Evolutionary conservation across 2,329 filamentous ascomycete species (phyloP), one percentile per base, ranked within the genome.

Genomic region (Teratosphaeria epicoccoides): DNA sequence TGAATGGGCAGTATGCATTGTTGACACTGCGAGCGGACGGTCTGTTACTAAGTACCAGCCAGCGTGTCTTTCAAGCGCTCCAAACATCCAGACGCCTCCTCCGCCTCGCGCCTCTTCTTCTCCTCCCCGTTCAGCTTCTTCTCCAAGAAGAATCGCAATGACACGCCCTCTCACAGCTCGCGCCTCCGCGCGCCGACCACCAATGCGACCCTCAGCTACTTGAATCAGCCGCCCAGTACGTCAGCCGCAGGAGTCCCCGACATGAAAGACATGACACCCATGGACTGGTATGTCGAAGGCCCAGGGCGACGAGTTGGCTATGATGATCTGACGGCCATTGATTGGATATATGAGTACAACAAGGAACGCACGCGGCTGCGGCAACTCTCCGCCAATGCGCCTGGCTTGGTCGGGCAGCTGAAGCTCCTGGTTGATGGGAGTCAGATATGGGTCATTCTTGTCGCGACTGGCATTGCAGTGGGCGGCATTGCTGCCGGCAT

Each of bases 291-390:
- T 66, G 78, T 85, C 46, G 91, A 96, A 69, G 89, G 88, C 0
- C 89, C 88, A 0, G 90, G 90, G 1, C 81, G 88, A 49, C 82
- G 93, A 64, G 90, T 96, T 33, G 91, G 87, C 50, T 98, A 98
- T 72, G 91, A 96, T 65, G 87, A 98, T 71, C 76, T 96, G 67
- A 96, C 91, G 14, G 91, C 93, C 53, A 98, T 98, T 67, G 93
- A 98, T 73, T 98, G 93, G 93, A 97, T 97, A 66, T 97, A 95
- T 63, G 93, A 98, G 70, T 95, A 97, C 66, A 93, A 87, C 49
- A 96, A 96, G 69, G 93, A 98, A 72, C 82, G 93, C 20, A 88
- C 95, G 68, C 82, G 93, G 23, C 73, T 94, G 62, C 81, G 88
- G n/a, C 79, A 85, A 25, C 74, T 98, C 20, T 80, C 82, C 51